phyloP scores from a whole-genome alignment of 192 early-diverging fungal species.

The Coemansia sp. region DNA sequence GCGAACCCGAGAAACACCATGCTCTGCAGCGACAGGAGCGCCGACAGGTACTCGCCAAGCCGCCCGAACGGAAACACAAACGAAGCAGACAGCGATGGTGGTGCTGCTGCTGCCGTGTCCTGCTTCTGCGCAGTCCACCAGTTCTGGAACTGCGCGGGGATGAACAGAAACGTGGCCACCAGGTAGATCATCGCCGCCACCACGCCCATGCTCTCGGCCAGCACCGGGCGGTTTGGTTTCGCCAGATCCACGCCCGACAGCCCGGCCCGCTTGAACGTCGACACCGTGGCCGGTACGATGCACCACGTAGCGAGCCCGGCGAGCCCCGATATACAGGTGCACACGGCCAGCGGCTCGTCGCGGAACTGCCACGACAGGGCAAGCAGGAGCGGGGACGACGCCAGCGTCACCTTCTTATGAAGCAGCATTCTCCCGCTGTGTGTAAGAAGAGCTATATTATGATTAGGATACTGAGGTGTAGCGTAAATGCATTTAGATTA shows the following conservation, averaged over 20 bases:
- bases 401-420: conserved; percentile 34
- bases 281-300: conserved; percentile 64
- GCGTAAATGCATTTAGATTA: not conserved
- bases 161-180: conserved; percentile 85
- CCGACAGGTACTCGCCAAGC: conserved; percentile 91
- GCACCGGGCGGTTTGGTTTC: conserved; percentile 67
- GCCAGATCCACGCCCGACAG: conserved; percentile 79
- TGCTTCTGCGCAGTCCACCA: conserved; percentile 62
- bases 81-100: conserved; percentile 1
- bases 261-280: conserved; percentile 76
- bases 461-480: no score
- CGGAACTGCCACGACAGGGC: conserved; percentile 61
- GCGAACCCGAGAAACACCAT: conserved; percentile 99
- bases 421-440: conserved; percentile 9
- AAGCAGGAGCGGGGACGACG: conserved; percentile 43
- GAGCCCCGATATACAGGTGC: conserved; percentile 65
- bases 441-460: not conserved
- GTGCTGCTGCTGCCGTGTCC: not conserved
- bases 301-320: conserved; percentile 75
- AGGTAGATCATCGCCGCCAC: conserved; percentile 87
- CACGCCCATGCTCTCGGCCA: conserved; percentile 93
- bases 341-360: conserved; percentile 76
- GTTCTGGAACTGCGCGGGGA: conserved; percentile 89
- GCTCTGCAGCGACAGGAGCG: conserved; percentile 85
- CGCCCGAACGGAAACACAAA: conserved; percentile 47